Evolutionary conservation across 495 filamentous ascomycete species (phyloP).

Genomic region (Aspergillus mulundensis): DNA sequence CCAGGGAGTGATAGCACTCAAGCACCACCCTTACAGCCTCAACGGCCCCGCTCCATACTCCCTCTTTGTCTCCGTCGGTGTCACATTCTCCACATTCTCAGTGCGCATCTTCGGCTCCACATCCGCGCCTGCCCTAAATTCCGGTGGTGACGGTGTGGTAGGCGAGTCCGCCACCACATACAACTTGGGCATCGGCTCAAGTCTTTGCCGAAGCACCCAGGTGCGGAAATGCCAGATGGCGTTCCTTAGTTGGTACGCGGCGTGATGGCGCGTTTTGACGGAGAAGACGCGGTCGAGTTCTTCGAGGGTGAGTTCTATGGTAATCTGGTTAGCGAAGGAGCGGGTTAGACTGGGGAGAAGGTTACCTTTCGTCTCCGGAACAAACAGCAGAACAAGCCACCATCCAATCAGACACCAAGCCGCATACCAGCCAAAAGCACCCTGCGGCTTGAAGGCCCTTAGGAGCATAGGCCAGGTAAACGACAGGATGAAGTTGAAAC

Average conservation of each 20-base stretch:
- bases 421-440: slow-evolving; percentile 62
- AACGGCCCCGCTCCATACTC: neutral
- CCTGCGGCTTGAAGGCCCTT: slow-evolving; percentile 47
- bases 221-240: slow-evolving; percentile 49
- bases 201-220: slow-evolving; percentile 46
- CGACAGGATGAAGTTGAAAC: slow-evolving; percentile 51
- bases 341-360: slow-evolving; percentile 5
- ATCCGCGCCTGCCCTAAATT: neutral
- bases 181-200: slow-evolving; percentile 41
- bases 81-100: neutral
- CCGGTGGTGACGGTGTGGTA: neutral
- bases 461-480: slow-evolving; percentile 54
- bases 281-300: slow-evolving; percentile 53
- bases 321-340: neutral
- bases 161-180: slow-evolving; percentile 31
- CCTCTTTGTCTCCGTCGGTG: neutral
- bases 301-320: slow-evolving; percentile 43
- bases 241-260: slow-evolving; percentile 44
- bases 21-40: neutral
- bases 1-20: no score
- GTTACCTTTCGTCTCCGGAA: slow-evolving; percentile 54
- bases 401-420: slow-evolving; percentile 56
- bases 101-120: neutral
- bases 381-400: slow-evolving; percentile 51
- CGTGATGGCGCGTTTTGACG: slow-evolving; percentile 46